Evolutionary conservation across 2,329 filamentous ascomycete genomes (phyloP).

Genomic region (Lizonia empirigonia): DNA sequence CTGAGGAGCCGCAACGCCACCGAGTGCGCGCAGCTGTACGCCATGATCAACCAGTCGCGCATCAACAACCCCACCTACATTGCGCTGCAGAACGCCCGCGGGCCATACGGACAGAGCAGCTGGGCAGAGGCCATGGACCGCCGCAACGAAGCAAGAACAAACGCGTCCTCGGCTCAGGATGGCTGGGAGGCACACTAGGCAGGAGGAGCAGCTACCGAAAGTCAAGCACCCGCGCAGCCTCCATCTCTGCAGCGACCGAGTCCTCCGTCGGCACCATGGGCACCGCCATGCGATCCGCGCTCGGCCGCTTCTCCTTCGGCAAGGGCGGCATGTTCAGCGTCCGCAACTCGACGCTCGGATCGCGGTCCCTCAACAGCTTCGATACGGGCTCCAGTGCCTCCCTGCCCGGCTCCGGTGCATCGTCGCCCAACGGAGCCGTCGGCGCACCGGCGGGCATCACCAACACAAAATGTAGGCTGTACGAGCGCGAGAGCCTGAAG

Average conservation of each 20-base stretch:
- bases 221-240: constrained; percentile 58
- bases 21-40: constrained; percentile 83
- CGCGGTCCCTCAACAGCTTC: constrained; percentile 59
- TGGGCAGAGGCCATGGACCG: constrained; percentile 60
- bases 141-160: constrained; percentile 53
- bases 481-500: constrained; percentile 71
- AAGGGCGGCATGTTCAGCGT: constrained; percentile 81
- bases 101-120: constrained; percentile 56
- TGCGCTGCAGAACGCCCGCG: constrained; percentile 73
- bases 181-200: constrained; percentile 53
- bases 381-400: constrained; percentile 56
- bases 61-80: constrained; percentile 94
- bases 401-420: constrained; percentile 37
- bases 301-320: constrained; percentile 73
- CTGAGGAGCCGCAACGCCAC: constrained; percentile 79
- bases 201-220: constrained; percentile 63
- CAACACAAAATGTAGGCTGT: constrained; percentile 85
- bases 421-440: constrained; percentile 42
- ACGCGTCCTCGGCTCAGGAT: constrained; percentile 52
- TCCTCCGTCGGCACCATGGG: constrained; percentile 78
- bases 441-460: constrained; percentile 68
- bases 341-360: constrained; percentile 73
- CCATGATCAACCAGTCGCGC: constrained; percentile 83
- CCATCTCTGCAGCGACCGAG: constrained; percentile 69
- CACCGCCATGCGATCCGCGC: constrained; percentile 72